Evolutionary conservation across 2,329 filamentous ascomycete genomes (phyloP), one percentile per base, ranked within the genome.

Genomic region (Lachnellula arida): DNA sequence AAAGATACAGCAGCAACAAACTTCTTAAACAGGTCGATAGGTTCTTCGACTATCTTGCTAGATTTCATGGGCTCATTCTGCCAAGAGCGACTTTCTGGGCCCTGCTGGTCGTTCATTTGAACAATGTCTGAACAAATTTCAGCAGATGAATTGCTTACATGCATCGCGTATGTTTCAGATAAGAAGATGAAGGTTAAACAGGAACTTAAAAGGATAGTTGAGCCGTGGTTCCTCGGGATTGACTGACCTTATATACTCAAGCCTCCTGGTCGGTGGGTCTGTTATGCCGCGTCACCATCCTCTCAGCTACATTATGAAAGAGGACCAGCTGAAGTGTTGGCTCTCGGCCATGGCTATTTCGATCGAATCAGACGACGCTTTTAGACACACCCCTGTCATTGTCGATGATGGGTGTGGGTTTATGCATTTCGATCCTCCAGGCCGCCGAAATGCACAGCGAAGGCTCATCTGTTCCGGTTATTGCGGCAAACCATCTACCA

Each of bases 401-500:
- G 6, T 25, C 19, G 42, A 25, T 53, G 23, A 47, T 53, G 42
- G 51, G n/a, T 25, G 51, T 22, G 23, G 44, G 51, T 49, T 49
- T 28, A 25, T 9, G 40, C 40, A 55, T 51, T 51, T 51, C 46
- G 37, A 50, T 51, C 35, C 53, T 49, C 46, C 34, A 51, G 46
- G 53, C 19, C 34, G 47, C 47, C 46, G 53, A 55, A 55, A 51
- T 55, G 37, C 37, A 55, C 39, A 50, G 34, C 46, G 23, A 49
- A 28, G 17, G 52, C 44, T 32, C 32, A 44, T 40, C 35, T 49
- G 46, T 49, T 54, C 46, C 12, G 35, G 42, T 43, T 49, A 28
- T 49, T 44, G 17, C 46, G 5, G 35, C 9, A 14, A n/a, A 39
- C 12, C 9, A 12, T n/a, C 5, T 4, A 39, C 11, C 9, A 4